Evolutionary conservation across 2,329 filamentous ascomycete species (phyloP), one percentile per base, ranked within the genome.

Genomic region (Diaporthe humulicola): DNA sequence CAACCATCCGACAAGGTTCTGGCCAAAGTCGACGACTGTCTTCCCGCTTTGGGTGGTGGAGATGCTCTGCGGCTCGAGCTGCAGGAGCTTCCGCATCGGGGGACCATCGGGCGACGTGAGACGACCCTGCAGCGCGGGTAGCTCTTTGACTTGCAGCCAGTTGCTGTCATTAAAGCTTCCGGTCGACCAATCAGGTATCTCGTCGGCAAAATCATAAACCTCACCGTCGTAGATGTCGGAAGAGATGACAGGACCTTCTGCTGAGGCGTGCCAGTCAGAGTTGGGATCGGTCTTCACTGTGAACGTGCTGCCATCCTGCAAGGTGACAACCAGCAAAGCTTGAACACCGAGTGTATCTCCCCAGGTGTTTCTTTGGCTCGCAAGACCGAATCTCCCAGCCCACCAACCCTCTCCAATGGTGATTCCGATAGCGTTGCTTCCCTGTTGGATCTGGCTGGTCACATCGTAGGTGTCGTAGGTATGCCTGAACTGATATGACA

Each of bases 401-500:
- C 45, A 67, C 30, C 30, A 67, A 8, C 61, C 61, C 30, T 67
- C 61, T 19, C 61, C 61, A 15, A 67, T 38, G 15, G 61, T 67
- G 30, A 67, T 5, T 3, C 61, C 61, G 22, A 67, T 19, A 1
- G n/a, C 61, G 15, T 67, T 67, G 30, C 19, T 60, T 30, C 67
- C 56, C 28, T 58, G 56, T 42, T 60, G 50, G 50, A 71, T 30
- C 15, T 81, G 79, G 3, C 77, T 60, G 6, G 85, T 85, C 8
- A 87, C 77, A 73, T 87, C 85, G 75, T 87, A 86, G 3, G 86
- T 87, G 73, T 90, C 85, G 75, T 91, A 92, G 1, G 84, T 81
- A n/a, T 87, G 84, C 0, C 89, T 83, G 61, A 86, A 80, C 0
- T 85, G 80, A 76, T 91, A 91, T 3, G 85, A 85, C 57, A 87